Conservation (phyloP, 108 stramenopile genomes). For the Cyclotella kingstonii region DNA sequence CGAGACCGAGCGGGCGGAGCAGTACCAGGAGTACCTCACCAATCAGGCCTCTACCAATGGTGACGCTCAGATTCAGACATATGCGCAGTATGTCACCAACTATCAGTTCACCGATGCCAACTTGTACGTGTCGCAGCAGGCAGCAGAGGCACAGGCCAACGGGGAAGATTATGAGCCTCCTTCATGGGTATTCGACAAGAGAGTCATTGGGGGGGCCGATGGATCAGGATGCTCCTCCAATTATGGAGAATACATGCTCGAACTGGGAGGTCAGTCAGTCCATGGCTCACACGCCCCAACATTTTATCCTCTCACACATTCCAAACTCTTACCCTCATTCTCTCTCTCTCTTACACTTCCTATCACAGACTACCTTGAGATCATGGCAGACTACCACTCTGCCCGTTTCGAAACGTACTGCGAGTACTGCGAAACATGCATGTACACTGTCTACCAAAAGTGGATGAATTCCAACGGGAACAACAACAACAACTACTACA, state of each 20-base stretch:
- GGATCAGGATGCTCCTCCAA: conserved; percentile 55
- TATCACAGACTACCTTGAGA: conserved; percentile 52
- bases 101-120: background rate
- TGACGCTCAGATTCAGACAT: background rate
- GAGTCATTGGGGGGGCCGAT: conserved; percentile 29
- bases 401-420: conserved; percentile 67
- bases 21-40: background rate
- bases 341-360: background rate
- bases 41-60: background rate
- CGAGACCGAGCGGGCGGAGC: conserved; percentile 4
- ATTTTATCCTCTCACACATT: no score
- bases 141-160: background rate
- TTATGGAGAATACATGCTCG: conserved; percentile 79
- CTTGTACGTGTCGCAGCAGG: conserved; percentile 14
- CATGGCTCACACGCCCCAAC: no score
- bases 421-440: conserved; percentile 45
- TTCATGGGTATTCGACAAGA: conserved; percentile 15
- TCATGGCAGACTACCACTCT: conserved; percentile 66
- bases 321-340: background rate
- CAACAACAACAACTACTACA: conserved; percentile 34
- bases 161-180: conserved; percentile 1
- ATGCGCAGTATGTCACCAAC: background rate
- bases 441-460: conserved; percentile 36
- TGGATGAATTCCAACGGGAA: conserved; percentile 23
- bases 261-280: conserved; percentile 55